phyloP scores from a whole-genome alignment of 441 rosid genomes.

The Adansonia madagascariensis region DNA sequence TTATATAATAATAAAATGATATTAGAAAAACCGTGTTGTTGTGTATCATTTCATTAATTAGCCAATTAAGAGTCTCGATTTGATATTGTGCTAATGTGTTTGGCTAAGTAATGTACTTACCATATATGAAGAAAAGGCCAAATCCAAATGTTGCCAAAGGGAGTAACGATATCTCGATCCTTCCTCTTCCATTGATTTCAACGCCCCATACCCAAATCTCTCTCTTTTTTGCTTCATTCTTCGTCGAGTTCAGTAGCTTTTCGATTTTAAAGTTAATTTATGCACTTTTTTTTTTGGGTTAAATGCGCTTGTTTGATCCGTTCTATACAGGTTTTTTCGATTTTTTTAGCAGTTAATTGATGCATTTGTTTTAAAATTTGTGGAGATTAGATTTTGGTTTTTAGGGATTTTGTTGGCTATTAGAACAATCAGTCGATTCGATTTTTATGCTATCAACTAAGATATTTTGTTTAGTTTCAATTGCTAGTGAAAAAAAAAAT shows the following conservation, averaged over 20 bases:
- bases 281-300: background rate
- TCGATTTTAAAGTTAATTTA: background rate
- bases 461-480: background rate
- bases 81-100: too few relatives aligned
- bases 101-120: background rate
- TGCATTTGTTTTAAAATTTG: background rate
- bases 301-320: background rate
- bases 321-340: background rate
- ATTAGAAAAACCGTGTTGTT: too few relatives aligned
- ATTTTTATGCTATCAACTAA: background rate
- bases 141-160: constrained; percentile 7
- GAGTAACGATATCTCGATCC: background rate
- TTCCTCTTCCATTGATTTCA: background rate
- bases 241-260: background rate
- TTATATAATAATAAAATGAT: too few relatives aligned
- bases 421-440: background rate
- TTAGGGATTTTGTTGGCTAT: background rate
- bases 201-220: background rate
- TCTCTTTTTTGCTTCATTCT: background rate
- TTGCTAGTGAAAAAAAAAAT: background rate
- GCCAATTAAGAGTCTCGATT: too few relatives aligned
- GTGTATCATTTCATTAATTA: too few relatives aligned
- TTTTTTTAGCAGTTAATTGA: background rate
- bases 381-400: background rate
- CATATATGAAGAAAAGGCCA: background rate